Percentiles rank a stretch among this genome's conserved stretches.
These are phyloP conservation scores for Phaffia tasmanica DNA, from an alignment of 768 basidiomycete genomes.

Conservation along the genomic window DNA sequence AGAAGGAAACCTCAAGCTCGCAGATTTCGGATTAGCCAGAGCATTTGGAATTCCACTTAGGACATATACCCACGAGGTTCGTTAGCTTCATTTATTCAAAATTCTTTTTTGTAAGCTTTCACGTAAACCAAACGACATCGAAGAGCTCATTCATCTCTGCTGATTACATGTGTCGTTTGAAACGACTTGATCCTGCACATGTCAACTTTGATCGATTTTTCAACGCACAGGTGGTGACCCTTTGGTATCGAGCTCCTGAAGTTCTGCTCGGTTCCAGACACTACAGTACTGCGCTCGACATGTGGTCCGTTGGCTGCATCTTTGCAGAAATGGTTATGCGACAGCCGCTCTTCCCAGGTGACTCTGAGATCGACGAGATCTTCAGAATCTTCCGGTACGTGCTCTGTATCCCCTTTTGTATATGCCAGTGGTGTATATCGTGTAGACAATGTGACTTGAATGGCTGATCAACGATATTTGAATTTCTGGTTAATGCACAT, in stretches of 20 bases:
- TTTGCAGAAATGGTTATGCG: conserved; percentile 97
- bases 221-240: conserved; percentile 71
- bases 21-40: conserved; percentile 89
- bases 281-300: conserved; percentile 95
- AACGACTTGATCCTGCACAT: background rate
- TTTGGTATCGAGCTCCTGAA: conserved; percentile 98
- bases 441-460: too few relatives aligned
- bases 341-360: conserved; percentile 87
- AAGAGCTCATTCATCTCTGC: too few relatives aligned
- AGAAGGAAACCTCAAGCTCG: conserved; percentile 81
- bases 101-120: background rate
- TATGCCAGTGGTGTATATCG: background rate
- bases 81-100: conserved; percentile 25
- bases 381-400: conserved; percentile 94
- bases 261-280: conserved; percentile 90
- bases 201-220: background rate
- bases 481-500: too few relatives aligned
- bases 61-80: conserved; percentile 97
- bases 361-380: conserved; percentile 99
- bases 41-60: conserved; percentile 97
- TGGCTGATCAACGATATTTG: background rate
- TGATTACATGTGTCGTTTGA: background rate
- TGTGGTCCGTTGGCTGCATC: conserved; percentile 99
- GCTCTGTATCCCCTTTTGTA: background rate
- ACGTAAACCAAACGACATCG: background rate